Base-by-base conservation (phyloP, 768 basidiomycete species). In the Leccinum boreale region DNA sequence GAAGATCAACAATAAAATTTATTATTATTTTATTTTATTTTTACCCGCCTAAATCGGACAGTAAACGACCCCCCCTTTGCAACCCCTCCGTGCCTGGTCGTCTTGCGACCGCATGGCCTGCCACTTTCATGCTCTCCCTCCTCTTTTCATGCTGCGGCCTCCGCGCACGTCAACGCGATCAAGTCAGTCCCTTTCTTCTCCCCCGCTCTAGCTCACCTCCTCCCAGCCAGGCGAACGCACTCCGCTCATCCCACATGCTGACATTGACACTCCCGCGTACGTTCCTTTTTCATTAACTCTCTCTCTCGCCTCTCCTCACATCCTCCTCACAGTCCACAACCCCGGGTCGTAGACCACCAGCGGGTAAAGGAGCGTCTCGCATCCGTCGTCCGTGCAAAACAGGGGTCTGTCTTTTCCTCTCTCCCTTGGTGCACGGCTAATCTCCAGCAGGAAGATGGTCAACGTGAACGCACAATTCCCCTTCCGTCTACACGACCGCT, bases 391-490 rank as follows among this genome's bases (percentile, higher is more conserved):
- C 81, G 83, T 4, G 70, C 80, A 2, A 85, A 83, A 65, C 83
- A 86, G 71, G 79, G 83, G 86, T 85, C 58, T 58, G 79, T 74
- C 28, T 10, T 1, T 12, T 15, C 44, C 17, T 9, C 55, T 23
- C 53, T 17, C 45, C 42, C 33, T 33, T 4, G 17, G 6, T 17
- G 1, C 26, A 12, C 46, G 36, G 6, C 47, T 58, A 29, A 29
- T 55, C 52, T 14, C 51, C 55, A 28, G 33, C 68, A 88, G 86
- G 31, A 85, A 82, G 78, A 87, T 88, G 86, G 85, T 88, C 61
- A 86, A 87, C 56, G 79, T 88, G 14, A 79, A 79, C 55, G 80
- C 83, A 2, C 78, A 77, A 23, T 75, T 82, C 26, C 86, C 86
- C 0, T 87, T 88, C 72, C 82, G 84, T 65, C 74, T 87, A 8